Percentiles rank a stretch among this genome's conserved stretches.
phyloP scores from a whole-genome alignment of 208 protist species.

The Trypanosoma platydactyli region DNA sequence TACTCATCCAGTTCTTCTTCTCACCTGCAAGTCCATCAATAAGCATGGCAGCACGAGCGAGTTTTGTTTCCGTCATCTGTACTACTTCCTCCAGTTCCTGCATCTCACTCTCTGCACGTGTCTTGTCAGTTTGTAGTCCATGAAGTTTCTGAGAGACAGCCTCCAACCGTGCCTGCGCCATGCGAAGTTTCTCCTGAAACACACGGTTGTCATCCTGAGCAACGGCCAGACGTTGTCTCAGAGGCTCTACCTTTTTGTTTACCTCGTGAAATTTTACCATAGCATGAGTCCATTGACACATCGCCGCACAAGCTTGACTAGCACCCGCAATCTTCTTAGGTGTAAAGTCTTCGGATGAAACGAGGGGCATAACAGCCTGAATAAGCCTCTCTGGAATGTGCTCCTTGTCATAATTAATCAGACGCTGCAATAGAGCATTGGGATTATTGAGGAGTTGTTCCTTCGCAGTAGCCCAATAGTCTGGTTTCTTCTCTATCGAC shows the following conservation, averaged over 20 bases:
- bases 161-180: conserved; percentile 87
- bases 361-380: conserved; percentile 91
- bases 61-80: conserved; percentile 93
- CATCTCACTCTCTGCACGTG: conserved; percentile 93
- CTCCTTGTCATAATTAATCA: conserved; percentile 97
- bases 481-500: conserved; percentile 95
- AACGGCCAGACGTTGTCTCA: conserved; percentile 85
- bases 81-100: conserved; percentile 93
- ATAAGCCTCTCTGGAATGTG: conserved; percentile 95
- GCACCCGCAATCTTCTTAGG: conserved; percentile 94
- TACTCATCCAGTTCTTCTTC: conserved; percentile 92
- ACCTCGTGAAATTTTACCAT: conserved; percentile 98
- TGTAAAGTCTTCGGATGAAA: conserved; percentile 94
- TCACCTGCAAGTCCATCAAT: conserved; percentile 97
- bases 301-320: conserved; percentile 96
- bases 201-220: conserved; percentile 93
- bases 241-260: conserved; percentile 94
- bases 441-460: conserved; percentile 92
- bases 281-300: conserved; percentile 98
- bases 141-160: conserved; percentile 93
- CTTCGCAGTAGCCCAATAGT: conserved; percentile 96
- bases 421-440: conserved; percentile 86
- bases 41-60: conserved; percentile 95
- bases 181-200: conserved; percentile 88
- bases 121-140: conserved; percentile 92